phyloP scores from a whole-genome alignment of 164 flowering plant genomes.

The Houttuynia cordata region DNA sequence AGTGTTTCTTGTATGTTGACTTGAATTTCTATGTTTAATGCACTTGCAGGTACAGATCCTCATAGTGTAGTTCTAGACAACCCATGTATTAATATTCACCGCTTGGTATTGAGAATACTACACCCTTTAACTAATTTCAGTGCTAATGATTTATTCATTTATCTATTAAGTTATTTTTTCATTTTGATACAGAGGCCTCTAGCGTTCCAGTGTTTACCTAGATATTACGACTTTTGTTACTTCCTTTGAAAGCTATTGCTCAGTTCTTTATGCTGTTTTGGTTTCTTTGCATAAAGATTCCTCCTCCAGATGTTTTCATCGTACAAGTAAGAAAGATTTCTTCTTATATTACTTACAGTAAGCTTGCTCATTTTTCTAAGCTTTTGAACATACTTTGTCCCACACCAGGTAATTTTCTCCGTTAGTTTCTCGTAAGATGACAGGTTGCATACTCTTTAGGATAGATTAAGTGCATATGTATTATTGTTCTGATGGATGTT shows the following conservation, averaged over 20 bases:
- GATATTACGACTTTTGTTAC: constrained; percentile 40
- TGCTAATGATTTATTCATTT: background rate
- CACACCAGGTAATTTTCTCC: too few relatives aligned
- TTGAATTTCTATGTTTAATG: background rate
- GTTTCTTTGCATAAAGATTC: constrained; percentile 67
- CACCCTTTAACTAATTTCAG: background rate
- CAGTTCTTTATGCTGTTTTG: constrained; percentile 81
- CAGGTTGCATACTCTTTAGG: too few relatives aligned
- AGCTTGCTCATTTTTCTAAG: too few relatives aligned
- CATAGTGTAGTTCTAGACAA: constrained; percentile 54
- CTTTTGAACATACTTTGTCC: too few relatives aligned
- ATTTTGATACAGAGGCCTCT: constrained; percentile 42
- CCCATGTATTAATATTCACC: constrained; percentile 58
- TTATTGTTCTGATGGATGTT: too few relatives aligned
- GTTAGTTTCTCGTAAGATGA: too few relatives aligned
- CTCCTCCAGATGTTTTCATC: constrained; percentile 71
- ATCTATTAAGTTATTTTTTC: background rate
- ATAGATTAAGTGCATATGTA: too few relatives aligned
- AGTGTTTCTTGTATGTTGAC: too few relatives aligned
- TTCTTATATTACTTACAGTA: too few relatives aligned
- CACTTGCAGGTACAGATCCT: constrained; percentile 62
- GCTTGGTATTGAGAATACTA: constrained; percentile 42
- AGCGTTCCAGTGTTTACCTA: constrained; percentile 33
- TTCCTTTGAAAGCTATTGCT: constrained; percentile 61
- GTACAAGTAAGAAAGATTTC: constrained; percentile 59